A percentile compares a stretch with the other conserved stretches of the same genome.
Evolutionary conservation across 2,329 filamentous ascomycete genomes (phyloP).

Genomic region (Lasiodiplodia hormozganensis): DNA sequence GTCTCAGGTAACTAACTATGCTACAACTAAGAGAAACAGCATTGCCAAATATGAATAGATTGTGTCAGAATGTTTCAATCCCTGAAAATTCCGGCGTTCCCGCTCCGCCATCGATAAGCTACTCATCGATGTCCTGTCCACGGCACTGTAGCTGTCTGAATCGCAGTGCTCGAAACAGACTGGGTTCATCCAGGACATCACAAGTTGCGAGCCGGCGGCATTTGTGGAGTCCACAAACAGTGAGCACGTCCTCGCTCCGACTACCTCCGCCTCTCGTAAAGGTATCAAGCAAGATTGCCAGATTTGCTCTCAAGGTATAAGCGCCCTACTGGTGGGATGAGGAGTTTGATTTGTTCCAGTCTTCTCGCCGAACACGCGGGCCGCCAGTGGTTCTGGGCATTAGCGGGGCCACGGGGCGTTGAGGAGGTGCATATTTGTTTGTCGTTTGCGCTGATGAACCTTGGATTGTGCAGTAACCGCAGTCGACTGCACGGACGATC

Average conservation of each 20-base stretch:
- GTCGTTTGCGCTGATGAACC: too few relatives aligned
- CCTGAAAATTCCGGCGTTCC: too few relatives aligned
- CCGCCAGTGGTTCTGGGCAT: too few relatives aligned
- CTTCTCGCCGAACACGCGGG: background rate
- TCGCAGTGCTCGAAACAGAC: conserved; percentile 15
- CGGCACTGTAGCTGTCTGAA: conserved; percentile 13
- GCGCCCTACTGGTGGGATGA: background rate
- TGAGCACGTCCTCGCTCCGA: background rate
- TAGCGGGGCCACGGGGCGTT: too few relatives aligned
- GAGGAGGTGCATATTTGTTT: too few relatives aligned
- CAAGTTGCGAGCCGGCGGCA: background rate
- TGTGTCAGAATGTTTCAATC: too few relatives aligned
- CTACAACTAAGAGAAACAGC: too few relatives aligned
- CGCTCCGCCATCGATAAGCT: conserved; percentile 31
- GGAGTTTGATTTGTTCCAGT: too few relatives aligned
- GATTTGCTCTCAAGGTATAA: background rate
- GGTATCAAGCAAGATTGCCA: background rate
- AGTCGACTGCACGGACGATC: background rate
- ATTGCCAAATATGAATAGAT: too few relatives aligned
- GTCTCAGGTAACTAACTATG: too few relatives aligned
- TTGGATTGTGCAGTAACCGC: too few relatives aligned
- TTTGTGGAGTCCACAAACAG: background rate
- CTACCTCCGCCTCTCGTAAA: background rate
- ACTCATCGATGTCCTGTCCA: conserved; percentile 1
- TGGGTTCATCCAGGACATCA: background rate